Evolutionary conservation across 495 filamentous ascomycete species (phyloP), one percentile per base, ranked within the genome.

Genomic region (Lophiostoma macrostomum): DNA sequence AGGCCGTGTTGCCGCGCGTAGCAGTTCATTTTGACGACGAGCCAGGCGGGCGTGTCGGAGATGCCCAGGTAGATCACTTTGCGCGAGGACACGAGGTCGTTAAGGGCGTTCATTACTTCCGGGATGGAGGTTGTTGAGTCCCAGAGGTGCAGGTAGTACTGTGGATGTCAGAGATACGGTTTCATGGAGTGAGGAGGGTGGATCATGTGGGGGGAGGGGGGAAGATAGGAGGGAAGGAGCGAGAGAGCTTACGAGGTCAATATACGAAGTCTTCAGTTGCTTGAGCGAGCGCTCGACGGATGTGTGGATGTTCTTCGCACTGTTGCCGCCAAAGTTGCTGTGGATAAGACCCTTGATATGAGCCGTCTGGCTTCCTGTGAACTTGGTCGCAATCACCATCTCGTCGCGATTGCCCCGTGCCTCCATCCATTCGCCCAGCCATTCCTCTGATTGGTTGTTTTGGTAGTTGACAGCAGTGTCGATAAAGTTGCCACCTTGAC

Each of bases 361-460:
- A 2, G 43, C 56, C 20, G 56, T 60, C 47, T 65, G 74, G n/a
- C 35, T 53, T 0, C 62, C 58, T 5, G 69, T 81, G 67, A 76
- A 91, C 65, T 89, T 89, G 14, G 86, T 89, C 0, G 85, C 84
- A 49, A 89, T 70, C 47, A 91, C 84, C 39, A 86, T 75, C 50
- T 81, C 66, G 48, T 85, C 81, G 0, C 83, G 72, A 24, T 71
- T 73, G 1, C 67, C 64, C 12, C 74, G 69, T n/a, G 62, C 30
- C 4, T 71, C 70, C 76, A 90, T 81, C 87, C 87, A 90, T 53
- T 90, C 86, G 14, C 87, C 86, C 41, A 91, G 70, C 84, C 83
- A 88, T 3, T 60, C 58, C 65, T 91, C 87, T 5, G 83, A 85
- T 47, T 88, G 70, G 52, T 80, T 82, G 49, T 67, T 69, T 56